Evolutionary conservation across 768 basidiomycete species (phyloP).

Genomic region (Psilocybe cubensis): DNA sequence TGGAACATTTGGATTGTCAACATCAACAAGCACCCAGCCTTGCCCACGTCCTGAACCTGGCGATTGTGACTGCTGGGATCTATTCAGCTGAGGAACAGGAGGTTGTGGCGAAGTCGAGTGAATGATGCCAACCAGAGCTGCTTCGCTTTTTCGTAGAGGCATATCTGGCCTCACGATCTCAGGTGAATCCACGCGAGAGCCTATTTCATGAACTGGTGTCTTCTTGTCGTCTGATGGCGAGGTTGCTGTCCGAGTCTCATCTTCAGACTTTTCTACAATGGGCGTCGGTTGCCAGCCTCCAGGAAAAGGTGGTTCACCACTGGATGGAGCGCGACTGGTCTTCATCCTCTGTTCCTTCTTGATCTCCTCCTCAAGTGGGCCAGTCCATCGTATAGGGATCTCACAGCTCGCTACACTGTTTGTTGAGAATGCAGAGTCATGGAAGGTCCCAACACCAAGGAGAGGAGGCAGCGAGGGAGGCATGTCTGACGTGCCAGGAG

Average conservation of each 20-base stretch:
- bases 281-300: constrained; percentile 60
- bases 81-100: constrained; percentile 22
- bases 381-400: constrained; percentile 67
- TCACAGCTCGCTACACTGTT: constrained; percentile 49
- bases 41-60: constrained; percentile 38
- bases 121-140: constrained; percentile 58
- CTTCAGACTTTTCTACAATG: constrained; percentile 50
- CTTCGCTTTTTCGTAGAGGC: constrained; percentile 62
- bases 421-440: constrained; percentile 67
- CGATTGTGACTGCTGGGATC: constrained; percentile 26
- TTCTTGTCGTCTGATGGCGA: constrained; percentile 18
- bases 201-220: constrained; percentile 51
- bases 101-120: constrained; percentile 31
- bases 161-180: constrained; percentile 50
- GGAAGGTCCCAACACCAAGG: constrained; percentile 61
- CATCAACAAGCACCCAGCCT: constrained; percentile 71
- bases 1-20: constrained; percentile 34
- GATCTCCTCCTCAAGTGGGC: constrained; percentile 30
- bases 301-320: constrained; percentile 45
- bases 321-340: constrained; percentile 21
- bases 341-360: constrained; percentile 16
- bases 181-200: constrained; percentile 56
- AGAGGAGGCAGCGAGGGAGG: constrained; percentile 37
- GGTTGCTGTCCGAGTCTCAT: not conserved
- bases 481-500: constrained; percentile 6